Base-by-base conservation (phyloP, 2,329 filamentous ascomycete genomes). In the Davidsoniella virescens region DNA sequence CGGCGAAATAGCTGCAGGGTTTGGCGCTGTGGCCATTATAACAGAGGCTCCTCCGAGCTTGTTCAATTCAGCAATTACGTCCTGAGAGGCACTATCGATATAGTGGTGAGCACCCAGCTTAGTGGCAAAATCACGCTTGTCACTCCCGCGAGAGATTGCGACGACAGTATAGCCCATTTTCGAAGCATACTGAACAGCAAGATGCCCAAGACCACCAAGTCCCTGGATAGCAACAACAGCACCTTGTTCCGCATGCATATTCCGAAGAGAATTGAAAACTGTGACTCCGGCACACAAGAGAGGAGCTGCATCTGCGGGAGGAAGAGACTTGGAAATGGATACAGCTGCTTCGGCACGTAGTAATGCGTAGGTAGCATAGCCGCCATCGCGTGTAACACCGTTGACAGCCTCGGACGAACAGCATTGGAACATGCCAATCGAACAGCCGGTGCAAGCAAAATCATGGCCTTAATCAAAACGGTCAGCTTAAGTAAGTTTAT, bases 91-190 rank as follows among this genome's bases (percentile, higher is more conserved):
- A 50, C 75, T 70, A 57, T 80, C 65, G 59, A 68, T 66, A 57
- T 69, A 71, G 58, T 68, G 63, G 54, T 63, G 60, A 2, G 67
- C 68, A 2, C 69, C 68, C 4, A 71, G 62, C 50, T 64, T 51
- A 52, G 58, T 62, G 0, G 83, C 82, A 58, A 87, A 84, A 0
- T 77, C 72, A 54, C 72, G 73, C 69, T 90, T 90, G 56, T 68
- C 70, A 53, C 76, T 72, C 7, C 78, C 76, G 0, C 76, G 74
- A 8, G 76, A 82, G 47, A 88, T 70, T 0, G 81, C 84, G 1
- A 77, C 76, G 4, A 84, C 76, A 52, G 76, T 72, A 63, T 82
- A 87, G 4, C 84, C 84, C 82, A 87, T 86, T 63, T 79, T 78
- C 46, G 69, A 69, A 4, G 82, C 82, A 60, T 81, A 88, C 61